Base-by-base conservation (phyloP, 2,329 filamentous ascomycete genomes). In the Monosporascus sp. region DNA sequence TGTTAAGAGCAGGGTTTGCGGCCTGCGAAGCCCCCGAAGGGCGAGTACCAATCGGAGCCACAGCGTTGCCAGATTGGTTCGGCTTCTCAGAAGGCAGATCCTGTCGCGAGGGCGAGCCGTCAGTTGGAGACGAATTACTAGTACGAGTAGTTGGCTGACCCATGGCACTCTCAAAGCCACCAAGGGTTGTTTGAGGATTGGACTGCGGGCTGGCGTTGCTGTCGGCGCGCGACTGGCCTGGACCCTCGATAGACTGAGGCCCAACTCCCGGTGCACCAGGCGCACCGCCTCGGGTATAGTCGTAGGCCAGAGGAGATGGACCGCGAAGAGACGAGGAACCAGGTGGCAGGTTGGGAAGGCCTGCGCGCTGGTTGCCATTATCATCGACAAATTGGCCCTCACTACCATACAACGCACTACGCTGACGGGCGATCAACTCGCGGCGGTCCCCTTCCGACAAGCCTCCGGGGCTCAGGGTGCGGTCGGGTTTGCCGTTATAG, bases 391-490 rank as follows among this genome's bases (percentile, higher is more conserved):
- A 87, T 50, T 81, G 70, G 11, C 79, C 79, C 68, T 89, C 90
- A 3, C 24, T 22, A 69, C 91, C 91, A 72, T 97, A 99, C 61
- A 99, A 77, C 60, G 93, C 92, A 72, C 88, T 92, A 73, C 95
- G 91, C 76, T 97, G 94, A 68, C 93, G 92, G 63, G 92, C 89
- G 73, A 97, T 96, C 71, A 97, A 81, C 65, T 97, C 93, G 65
- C 93, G 91, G 65, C 93, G 93, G 68, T 96, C 92, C 65, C 97
- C 92, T 77, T 97, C 94, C 69, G 88, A 95, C 88, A 96, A 89
- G 68, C 78, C 74, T 64, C 86, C 86, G 51, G 90, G 90, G 76
- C 89, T 94, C 76, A 91, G 82, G 65, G 89, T 87, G 70, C 90
- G 89, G 68, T 94, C 90, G 69, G 87, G 86, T 79, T 97, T 97